These are phyloP conservation scores for Centrapalus pauciflorus DNA, from an alignment of 129 eudicot species.

Conservation along the genomic window DNA sequence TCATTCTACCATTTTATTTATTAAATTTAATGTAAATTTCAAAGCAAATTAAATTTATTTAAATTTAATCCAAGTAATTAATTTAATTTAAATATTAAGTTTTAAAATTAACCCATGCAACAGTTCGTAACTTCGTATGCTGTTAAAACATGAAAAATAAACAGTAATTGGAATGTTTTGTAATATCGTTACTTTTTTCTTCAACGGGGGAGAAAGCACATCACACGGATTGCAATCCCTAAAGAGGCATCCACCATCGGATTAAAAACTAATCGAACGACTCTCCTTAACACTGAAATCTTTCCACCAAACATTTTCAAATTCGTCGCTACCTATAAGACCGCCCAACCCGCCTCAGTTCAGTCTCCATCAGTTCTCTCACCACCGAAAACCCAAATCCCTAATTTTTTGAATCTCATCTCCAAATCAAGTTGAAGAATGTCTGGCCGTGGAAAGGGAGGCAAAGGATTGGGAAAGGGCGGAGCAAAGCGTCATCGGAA, in stretches of 20 bases:
- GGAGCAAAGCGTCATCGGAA: conserved; percentile 59
- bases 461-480: conserved; percentile 52
- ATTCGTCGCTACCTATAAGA: conserved; percentile 4
- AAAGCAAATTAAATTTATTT: no score
- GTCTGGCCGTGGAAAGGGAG: conserved; percentile 53
- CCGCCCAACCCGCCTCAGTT: neutral
- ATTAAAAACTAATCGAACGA: conserved; percentile 1
- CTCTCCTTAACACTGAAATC: neutral
- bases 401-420: neutral
- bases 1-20: no score
- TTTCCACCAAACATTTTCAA: neutral
- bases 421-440: neutral
- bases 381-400: neutral
- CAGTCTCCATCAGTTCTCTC: neutral
- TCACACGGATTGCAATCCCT: conserved; percentile 8
- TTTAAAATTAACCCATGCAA: no score
- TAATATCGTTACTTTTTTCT: no score
- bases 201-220: conserved; percentile 21
- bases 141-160: no score
- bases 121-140: no score
- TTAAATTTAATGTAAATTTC: no score
- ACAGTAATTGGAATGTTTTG: no score
- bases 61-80: no score
- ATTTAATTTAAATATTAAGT: no score
- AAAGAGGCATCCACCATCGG: neutral